phyloP scores from a whole-genome alignment of 2,329 filamentous ascomycete genomes.

The Fusarium sp. region DNA sequence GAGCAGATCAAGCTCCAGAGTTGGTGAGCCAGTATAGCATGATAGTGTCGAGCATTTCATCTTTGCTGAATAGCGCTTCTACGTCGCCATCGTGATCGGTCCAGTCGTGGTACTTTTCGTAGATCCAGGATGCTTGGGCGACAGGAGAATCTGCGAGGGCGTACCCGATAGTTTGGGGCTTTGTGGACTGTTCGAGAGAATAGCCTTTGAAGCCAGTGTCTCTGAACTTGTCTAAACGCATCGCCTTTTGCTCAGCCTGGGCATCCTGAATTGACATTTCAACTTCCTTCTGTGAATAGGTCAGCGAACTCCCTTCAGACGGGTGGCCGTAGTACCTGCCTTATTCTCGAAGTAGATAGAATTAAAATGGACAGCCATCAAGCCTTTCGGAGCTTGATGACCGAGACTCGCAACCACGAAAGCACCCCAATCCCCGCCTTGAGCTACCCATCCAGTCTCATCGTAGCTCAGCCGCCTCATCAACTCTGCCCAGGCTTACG shows the following conservation, averaged over 20 bases:
- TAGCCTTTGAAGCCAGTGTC: slow-evolving; percentile 6
- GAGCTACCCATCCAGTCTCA: slow-evolving; percentile 6
- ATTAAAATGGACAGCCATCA: slow-evolving; percentile 22
- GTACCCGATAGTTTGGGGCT: slow-evolving; percentile 16
- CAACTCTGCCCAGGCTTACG: slow-evolving; percentile 12
- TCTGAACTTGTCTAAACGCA: not conserved
- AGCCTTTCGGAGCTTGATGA: slow-evolving; percentile 8
- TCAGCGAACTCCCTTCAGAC: not conserved
- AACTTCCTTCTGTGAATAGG: not conserved
- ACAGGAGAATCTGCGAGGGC: slow-evolving; percentile 18
- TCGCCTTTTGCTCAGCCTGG: slow-evolving; percentile 2
- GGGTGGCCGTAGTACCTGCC: not conserved
- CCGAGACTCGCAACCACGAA: slow-evolving; percentile 4
- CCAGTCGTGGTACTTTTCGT: slow-evolving; percentile 23
- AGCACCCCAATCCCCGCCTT: slow-evolving; percentile 25
- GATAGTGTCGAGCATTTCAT: slow-evolving; percentile 22
- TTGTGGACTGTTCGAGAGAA: slow-evolving; percentile 12
- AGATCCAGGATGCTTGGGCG: slow-evolving; percentile 17
- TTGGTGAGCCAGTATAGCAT: slow-evolving; percentile 24
- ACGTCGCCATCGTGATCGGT: slow-evolving; percentile 12
- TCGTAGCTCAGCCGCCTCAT: slow-evolving; percentile 6
- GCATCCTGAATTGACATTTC: not conserved
- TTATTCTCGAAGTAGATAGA: slow-evolving; percentile 20
- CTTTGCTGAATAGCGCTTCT: slow-evolving; percentile 8
- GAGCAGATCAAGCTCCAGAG: slow-evolving; percentile 13